phyloP scores from a whole-genome alignment of 495 filamentous ascomycete genomes.

The Melanomma pulvis-pyrius region DNA sequence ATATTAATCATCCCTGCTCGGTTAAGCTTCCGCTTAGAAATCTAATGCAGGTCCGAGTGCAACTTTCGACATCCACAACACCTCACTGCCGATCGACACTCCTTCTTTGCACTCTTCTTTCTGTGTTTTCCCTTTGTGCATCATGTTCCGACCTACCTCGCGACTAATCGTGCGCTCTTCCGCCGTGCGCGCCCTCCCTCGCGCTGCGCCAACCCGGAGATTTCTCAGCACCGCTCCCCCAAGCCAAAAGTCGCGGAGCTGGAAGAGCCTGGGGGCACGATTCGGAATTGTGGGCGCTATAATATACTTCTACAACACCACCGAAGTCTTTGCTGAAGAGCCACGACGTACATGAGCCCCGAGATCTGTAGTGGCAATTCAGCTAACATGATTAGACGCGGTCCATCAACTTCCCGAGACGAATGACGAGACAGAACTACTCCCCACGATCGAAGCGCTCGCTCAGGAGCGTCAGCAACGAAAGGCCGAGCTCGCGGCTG shows the following conservation, averaged over 20 bases:
- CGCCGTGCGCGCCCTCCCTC: conserved; percentile 21
- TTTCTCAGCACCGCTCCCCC: conserved; percentile 73
- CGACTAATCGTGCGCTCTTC: conserved; percentile 32
- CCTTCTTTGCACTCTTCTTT: conserved; percentile 18
- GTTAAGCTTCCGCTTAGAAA: conserved; percentile 33
- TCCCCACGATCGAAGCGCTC: conserved; percentile 44
- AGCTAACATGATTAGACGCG: conserved; percentile 21
- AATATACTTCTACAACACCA: conserved; percentile 95
- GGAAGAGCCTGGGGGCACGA: conserved; percentile 75
- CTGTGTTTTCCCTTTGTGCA: conserved; percentile 9
- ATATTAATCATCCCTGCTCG: not conserved
- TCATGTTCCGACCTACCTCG: conserved; percentile 35
- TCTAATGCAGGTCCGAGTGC: conserved; percentile 4
- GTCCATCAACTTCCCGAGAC: conserved; percentile 37
- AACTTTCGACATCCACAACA: conserved; percentile 18
- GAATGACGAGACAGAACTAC: conserved; percentile 38
- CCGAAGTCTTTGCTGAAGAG: conserved; percentile 81
- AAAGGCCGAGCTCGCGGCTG: conserved; percentile 19
- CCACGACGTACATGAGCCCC: conserved; percentile 62
- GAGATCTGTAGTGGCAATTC: not conserved
- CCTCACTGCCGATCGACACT: conserved; percentile 10
- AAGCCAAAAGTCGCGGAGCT: conserved; percentile 68
- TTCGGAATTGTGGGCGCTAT: conserved; percentile 75
- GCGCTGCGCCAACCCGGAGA: conserved; percentile 50
- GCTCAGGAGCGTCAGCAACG: conserved; percentile 38